A percentile compares a stretch with the other conserved stretches of the same genome.
phyloP scores from a whole-genome alignment of 2,329 filamentous ascomycete species.

The Aspergillus terreus region DNA sequence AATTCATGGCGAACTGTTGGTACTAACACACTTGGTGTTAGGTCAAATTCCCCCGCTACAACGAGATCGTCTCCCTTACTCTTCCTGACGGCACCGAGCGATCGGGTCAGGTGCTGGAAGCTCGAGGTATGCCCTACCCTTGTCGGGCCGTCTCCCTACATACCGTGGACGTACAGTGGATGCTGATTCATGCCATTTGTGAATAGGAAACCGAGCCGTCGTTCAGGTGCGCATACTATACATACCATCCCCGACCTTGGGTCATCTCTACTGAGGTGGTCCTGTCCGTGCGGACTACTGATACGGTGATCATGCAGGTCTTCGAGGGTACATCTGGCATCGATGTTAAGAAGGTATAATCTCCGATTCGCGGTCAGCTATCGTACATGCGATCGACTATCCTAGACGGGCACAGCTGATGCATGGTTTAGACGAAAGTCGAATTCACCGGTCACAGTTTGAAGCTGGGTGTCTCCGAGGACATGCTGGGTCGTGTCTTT shows the following conservation, averaged over 20 bases:
- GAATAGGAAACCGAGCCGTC: conserved; percentile 79
- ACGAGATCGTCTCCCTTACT: conserved; percentile 95
- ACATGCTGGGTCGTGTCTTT: conserved; percentile 99
- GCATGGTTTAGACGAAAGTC: conserved; percentile 71
- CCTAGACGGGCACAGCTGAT: conserved; percentile 10
- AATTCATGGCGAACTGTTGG: not conserved
- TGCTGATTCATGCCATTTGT: conserved; percentile 15
- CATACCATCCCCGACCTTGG: too few species aligned
- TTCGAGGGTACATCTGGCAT: conserved; percentile 97
- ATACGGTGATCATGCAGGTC: conserved; percentile 55
- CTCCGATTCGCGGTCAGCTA: too few species aligned
- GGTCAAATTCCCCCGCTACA: conserved; percentile 97
- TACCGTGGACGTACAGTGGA: not conserved
- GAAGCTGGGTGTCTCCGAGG: conserved; percentile 98
- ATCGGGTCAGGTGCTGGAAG: conserved; percentile 94
- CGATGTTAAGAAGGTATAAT: conserved; percentile 88
- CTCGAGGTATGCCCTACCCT: conserved; percentile 65
- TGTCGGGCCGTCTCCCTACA: not conserved
- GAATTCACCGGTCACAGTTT: conserved; percentile 96
- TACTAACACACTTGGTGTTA: conserved; percentile 37
- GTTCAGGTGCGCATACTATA: conserved; percentile 67
- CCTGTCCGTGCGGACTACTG: conserved; percentile 6
- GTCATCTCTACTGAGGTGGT: too few species aligned
- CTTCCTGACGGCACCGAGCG: conserved; percentile 92
- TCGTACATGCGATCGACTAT: too few species aligned